Evolutionary conservation across 2,329 filamentous ascomycete species (phyloP), one percentile per base, ranked within the genome.

Genomic region (Colletotrichum lini): DNA sequence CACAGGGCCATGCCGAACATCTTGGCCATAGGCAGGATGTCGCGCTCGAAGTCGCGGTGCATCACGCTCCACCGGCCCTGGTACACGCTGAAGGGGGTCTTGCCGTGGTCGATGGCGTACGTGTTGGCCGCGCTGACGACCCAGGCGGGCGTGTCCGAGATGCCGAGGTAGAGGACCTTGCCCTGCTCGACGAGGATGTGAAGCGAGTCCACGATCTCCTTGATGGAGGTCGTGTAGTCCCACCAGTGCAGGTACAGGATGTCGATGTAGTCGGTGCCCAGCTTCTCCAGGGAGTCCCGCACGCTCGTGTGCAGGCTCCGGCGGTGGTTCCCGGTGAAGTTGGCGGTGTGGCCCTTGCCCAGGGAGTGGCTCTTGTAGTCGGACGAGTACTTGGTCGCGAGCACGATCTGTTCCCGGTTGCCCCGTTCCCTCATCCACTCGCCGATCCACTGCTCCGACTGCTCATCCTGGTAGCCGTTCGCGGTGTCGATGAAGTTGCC

Each of bases 401-500:
- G 75, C 30, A 90, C 84, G 53, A 90, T 78, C 53, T 84, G 79
- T 74, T 90, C 87, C 1, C 90, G 84, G 74, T 86, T 87, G 13
- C 80, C 77, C 10, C 84, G 83, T 2, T 75, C 60, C 0, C 77
- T 69, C 82, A 90, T 85, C 87, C 88, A 91, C 74, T 90, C 87
- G n/a, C 89, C 89, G 30, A 91, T 77, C 85, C 85, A 89, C 6
- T 66, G 75, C 74, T 91, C 89, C 0, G 88, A 90, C 75, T 91
- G 80, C 67, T 87, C 88, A 70, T 85, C 74, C 75, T 91, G 87
- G 79, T 91, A 91, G 73, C 83, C 84, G 80, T 86, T 89, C 73
- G 88, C 80, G 0, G 89, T 92, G 78, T 93, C 91, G 77, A 93
- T 91, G 78, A 93, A 92, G 80, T 93, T 93, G 12, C 91, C 91